Conservation (phyloP, 2,329 filamentous ascomycete genomes). For the Verticillium nubilum region DNA sequence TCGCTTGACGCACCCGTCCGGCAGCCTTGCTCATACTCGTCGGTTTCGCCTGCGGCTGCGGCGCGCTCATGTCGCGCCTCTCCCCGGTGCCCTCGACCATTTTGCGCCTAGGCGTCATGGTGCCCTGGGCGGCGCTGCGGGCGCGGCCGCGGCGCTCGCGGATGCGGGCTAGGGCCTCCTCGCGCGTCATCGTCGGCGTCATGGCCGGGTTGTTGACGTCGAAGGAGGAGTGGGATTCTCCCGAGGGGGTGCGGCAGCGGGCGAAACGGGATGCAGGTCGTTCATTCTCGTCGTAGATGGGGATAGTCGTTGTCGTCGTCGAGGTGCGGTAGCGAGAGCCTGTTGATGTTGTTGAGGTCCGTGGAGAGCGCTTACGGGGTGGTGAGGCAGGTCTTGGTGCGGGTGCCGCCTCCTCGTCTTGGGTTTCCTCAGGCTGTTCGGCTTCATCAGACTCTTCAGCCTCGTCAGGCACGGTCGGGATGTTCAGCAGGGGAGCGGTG, state of each 20-base stretch:
- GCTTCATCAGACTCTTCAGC: constrained; percentile 3
- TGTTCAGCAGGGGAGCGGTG: constrained; percentile 26
- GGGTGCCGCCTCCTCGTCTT: background rate
- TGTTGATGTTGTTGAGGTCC: constrained; percentile 27
- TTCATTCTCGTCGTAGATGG: constrained; percentile 39
- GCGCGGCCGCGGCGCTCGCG: constrained; percentile 66
- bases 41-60: constrained; percentile 19
- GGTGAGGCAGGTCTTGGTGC: background rate
- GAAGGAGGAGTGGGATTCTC: constrained; percentile 35
- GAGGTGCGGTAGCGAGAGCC: constrained; percentile 41
- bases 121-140: constrained; percentile 59
- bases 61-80: constrained; percentile 44
- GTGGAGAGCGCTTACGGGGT: constrained; percentile 19
- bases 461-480: constrained; percentile 35
- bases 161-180: constrained; percentile 71
- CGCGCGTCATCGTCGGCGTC: constrained; percentile 63
- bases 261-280: constrained; percentile 31
- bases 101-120: constrained; percentile 55
- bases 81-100: constrained; percentile 43
- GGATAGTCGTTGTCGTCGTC: constrained; percentile 46
- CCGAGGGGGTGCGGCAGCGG: constrained; percentile 39
- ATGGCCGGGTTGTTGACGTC: constrained; percentile 53
- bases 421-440: background rate
- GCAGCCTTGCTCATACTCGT: constrained; percentile 15
- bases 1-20: background rate